Conservation (phyloP, 2,329 filamentous ascomycete genomes). For the Akanthomyces uredinophilus region DNA sequence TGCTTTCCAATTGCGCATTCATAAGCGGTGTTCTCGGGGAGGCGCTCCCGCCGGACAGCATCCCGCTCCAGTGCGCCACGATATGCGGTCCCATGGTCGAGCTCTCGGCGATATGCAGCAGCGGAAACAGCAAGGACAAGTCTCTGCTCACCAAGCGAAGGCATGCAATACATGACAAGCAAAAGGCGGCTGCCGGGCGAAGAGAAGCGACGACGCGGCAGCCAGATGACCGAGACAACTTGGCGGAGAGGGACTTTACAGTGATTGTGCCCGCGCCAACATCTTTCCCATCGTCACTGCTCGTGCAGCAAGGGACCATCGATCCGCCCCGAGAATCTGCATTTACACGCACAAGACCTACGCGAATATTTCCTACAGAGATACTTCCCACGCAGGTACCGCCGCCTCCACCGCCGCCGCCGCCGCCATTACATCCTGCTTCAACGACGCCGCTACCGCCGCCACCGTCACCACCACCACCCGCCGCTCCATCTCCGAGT, state of each 20-base stretch:
- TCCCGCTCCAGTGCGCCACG: constrained; percentile 35
- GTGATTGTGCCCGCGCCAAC: constrained; percentile 28
- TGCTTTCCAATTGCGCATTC: constrained; percentile 25
- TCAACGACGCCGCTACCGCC: neutral
- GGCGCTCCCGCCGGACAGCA: constrained; percentile 30
- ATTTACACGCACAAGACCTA: neutral
- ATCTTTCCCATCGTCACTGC: constrained; percentile 23
- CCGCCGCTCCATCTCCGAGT: neutral
- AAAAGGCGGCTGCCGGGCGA: neutral
- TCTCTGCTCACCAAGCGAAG: neutral
- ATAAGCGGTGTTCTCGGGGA: constrained; percentile 24
- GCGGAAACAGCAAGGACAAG: neutral
- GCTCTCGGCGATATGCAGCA: constrained; percentile 33
- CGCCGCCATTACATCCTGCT: neutral
- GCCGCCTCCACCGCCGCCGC: neutral
- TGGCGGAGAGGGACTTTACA: constrained; percentile 24
- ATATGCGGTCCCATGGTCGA: constrained; percentile 41
- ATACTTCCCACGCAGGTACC: neutral
- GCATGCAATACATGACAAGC: neutral
- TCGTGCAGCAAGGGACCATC: neutral
- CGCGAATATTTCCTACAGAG: neutral
- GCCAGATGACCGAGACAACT: neutral
- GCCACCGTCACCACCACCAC: neutral
- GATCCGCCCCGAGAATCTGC: neutral
- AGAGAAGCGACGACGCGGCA: neutral